Percentiles rank a stretch among this genome's conserved stretches.
Evolutionary conservation across 352 stramenopile genomes (phyloP).

Genomic region (Pythium apleroticum): DNA sequence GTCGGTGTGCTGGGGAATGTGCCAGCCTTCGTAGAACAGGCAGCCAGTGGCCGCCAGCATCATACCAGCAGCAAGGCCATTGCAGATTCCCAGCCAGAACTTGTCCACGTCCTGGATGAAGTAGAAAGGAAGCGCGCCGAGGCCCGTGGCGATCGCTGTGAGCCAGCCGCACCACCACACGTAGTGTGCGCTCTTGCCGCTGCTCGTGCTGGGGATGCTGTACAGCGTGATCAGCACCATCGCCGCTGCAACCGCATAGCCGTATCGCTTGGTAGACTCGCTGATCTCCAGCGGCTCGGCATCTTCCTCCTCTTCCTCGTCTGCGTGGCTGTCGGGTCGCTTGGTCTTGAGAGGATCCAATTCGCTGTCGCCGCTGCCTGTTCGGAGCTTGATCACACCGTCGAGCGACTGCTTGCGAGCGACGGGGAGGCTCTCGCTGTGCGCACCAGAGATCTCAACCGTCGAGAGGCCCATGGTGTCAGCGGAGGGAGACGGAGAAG

Average conservation of each 20-base stretch:
- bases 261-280: conserved; percentile 29
- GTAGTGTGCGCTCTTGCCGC: conserved; percentile 74
- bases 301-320: conserved; percentile 21
- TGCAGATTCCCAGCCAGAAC: conserved; percentile 94
- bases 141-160: conserved; percentile 93
- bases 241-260: conserved; percentile 45
- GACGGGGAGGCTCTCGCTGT: not conserved
- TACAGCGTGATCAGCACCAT: conserved; percentile 71
- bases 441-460: conserved; percentile 8
- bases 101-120: conserved; percentile 92
- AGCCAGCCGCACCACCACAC: conserved; percentile 99
- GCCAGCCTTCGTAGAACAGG: conserved; percentile 93
- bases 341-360: conserved; percentile 4
- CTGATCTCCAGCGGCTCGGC: conserved; percentile 27
- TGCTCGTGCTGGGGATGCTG: conserved; percentile 44
- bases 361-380: conserved; percentile 9
- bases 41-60: conserved; percentile 97
- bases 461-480: conserved; percentile 12
- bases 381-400: conserved; percentile 15
- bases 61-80: conserved; percentile 96
- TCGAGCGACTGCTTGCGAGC: not conserved
- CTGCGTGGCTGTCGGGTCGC: conserved; percentile 4
- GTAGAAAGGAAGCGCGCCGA: conserved; percentile 95
- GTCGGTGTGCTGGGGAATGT: conserved; percentile 67
- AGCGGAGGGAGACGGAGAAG: not conserved